A percentile compares a stretch with the other conserved stretches of the same genome.
These are phyloP conservation scores for Xanthoconium stramineum DNA, from an alignment of 768 basidiomycete species.

Conservation along the genomic window DNA sequence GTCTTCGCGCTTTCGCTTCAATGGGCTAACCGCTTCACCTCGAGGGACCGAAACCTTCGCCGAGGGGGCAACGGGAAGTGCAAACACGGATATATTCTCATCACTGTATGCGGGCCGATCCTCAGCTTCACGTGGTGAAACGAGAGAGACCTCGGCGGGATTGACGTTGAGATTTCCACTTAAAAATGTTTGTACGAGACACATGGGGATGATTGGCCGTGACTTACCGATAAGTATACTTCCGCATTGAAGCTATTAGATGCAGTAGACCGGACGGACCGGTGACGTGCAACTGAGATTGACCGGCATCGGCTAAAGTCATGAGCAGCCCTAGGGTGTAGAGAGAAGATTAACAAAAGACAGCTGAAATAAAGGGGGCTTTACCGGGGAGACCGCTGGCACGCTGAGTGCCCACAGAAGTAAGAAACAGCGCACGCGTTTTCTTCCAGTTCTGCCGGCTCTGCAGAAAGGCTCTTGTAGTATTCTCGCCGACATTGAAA, in stretches of 20 bases:
- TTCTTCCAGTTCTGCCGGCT: slow-evolving; percentile 63
- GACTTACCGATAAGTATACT: slow-evolving; percentile 60
- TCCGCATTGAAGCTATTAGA: slow-evolving; percentile 65
- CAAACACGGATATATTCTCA: slow-evolving; percentile 61
- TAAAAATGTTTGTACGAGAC: not conserved
- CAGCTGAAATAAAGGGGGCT: not conserved
- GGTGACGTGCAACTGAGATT: slow-evolving; percentile 53
- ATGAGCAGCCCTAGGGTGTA: slow-evolving; percentile 61
- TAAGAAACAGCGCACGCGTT: slow-evolving; percentile 70
- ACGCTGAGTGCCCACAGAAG: slow-evolving; percentile 58
- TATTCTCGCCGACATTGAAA: slow-evolving; percentile 85
- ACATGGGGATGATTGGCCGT: not conserved
- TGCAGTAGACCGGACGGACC: slow-evolving; percentile 78
- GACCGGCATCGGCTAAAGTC: slow-evolving; percentile 72
- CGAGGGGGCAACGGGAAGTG: slow-evolving; percentile 45
- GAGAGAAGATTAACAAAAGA: not conserved
- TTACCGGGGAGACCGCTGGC: slow-evolving; percentile 73
- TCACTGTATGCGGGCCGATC: slow-evolving; percentile 55
- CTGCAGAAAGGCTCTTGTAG: slow-evolving; percentile 71
- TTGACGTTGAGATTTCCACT: slow-evolving; percentile 53
- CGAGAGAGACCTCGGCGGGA: slow-evolving; percentile 41
- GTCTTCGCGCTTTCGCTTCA: slow-evolving; percentile 45
- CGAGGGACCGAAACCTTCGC: not conserved
- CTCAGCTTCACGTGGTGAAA: slow-evolving; percentile 18
- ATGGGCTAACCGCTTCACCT: not conserved